Conservation (phyloP, 768 basidiomycete species). For the Mycena chlorophos region DNA sequence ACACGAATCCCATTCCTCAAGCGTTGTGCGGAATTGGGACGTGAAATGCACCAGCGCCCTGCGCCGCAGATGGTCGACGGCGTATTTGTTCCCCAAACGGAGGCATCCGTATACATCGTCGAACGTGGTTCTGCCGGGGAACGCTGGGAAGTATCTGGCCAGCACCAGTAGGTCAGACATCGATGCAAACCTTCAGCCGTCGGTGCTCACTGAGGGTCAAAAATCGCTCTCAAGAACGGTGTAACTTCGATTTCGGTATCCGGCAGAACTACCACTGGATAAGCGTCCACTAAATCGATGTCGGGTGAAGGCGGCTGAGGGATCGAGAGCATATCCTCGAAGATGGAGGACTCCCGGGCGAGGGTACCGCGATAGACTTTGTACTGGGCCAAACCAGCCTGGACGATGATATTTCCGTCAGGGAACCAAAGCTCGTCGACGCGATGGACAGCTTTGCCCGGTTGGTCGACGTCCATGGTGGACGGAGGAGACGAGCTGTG, state of each 20-base stretch:
- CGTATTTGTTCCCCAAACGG: slow-evolving; percentile 9
- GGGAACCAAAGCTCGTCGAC: slow-evolving; percentile 5
- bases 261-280: background rate
- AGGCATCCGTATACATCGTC: background rate
- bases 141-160: slow-evolving; percentile 3
- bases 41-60: slow-evolving; percentile 6
- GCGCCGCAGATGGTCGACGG: background rate
- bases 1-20: background rate
- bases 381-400: slow-evolving; percentile 4
- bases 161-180: background rate
- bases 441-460: background rate
- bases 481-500: background rate
- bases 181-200: background rate
- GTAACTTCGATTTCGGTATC: background rate
- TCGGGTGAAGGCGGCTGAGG: background rate
- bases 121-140: background rate
- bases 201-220: slow-evolving; percentile 8
- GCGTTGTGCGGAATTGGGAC: background rate
- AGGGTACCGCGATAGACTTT: slow-evolving; percentile 1
- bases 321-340: background rate
- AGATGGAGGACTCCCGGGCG: background rate
- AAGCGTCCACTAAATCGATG: background rate
- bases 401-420: slow-evolving; percentile 8
- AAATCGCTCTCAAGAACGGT: slow-evolving; percentile 2
- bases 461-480: background rate